Percentiles rank a stretch among this genome's conserved stretches.
Evolutionary conservation across 2,329 filamentous ascomycete species (phyloP).

Genomic region (Diaporthe batatas): DNA sequence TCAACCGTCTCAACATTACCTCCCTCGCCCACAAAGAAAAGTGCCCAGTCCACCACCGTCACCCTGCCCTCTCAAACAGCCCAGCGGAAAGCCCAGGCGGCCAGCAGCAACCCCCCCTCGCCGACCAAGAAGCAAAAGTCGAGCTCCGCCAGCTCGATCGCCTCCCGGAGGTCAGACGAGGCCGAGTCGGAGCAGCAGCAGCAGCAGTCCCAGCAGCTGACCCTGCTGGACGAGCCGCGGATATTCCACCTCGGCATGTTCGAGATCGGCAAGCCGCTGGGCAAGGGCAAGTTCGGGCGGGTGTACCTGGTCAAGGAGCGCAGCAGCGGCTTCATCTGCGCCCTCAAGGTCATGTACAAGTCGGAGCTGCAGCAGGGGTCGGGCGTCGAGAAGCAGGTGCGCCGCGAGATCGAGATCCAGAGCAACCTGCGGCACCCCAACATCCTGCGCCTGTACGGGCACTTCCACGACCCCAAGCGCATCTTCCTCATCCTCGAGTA

Average conservation of each 20-base stretch:
- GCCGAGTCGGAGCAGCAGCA: constrained; percentile 64
- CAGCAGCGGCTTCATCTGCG: constrained; percentile 84
- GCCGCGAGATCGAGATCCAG: constrained; percentile 91
- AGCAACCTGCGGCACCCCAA: constrained; percentile 89
- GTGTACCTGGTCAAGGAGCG: constrained; percentile 89
- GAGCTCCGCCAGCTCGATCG: constrained; percentile 51
- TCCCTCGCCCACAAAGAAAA: constrained; percentile 42
- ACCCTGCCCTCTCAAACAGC: constrained; percentile 76
- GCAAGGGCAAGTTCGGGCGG: constrained; percentile 89
- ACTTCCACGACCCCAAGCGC: constrained; percentile 90
- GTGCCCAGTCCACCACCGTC: constrained; percentile 63
- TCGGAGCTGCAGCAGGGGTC: constrained; percentile 82
- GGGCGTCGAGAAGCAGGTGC: constrained; percentile 85
- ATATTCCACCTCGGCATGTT: constrained; percentile 94
- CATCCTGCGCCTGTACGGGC: constrained; percentile 85
- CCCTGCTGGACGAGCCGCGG: constrained; percentile 61
- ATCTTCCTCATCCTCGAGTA: constrained; percentile 91
- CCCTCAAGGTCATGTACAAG: constrained; percentile 89
- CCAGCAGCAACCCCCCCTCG: constrained; percentile 59
- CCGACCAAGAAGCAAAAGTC: constrained; percentile 65
- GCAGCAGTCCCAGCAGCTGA: constrained; percentile 65
- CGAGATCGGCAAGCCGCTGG: constrained; percentile 87
- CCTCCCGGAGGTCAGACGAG: constrained; percentile 62
- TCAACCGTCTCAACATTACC: constrained; percentile 42
- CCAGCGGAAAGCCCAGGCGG: constrained; percentile 60